phyloP scores from a whole-genome alignment of 1,284 basidiomycete genomes.

The Puccinia polysora region DNA sequence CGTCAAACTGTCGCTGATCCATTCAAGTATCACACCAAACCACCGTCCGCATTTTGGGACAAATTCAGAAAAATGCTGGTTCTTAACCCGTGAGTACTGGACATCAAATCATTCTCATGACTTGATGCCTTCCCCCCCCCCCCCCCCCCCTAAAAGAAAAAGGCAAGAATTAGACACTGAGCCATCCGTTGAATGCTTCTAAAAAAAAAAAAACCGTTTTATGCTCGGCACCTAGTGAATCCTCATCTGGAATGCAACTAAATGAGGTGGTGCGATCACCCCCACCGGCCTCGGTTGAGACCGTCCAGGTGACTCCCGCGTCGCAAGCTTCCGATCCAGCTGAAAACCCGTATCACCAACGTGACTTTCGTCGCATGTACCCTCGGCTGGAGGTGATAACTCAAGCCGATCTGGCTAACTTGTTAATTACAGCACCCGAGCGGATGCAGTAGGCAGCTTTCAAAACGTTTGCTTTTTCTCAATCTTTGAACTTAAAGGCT shows the following conservation, averaged over 20 bases:
- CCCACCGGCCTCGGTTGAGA: slow-evolving; percentile 32
- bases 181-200: neutral
- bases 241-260: slow-evolving; percentile 30
- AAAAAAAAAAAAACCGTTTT: neutral
- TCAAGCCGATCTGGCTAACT: slow-evolving; percentile 25
- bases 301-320: slow-evolving; percentile 40
- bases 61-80: slow-evolving; percentile 32
- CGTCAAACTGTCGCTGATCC: slow-evolving; percentile 41
- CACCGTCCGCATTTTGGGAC: slow-evolving; percentile 34
- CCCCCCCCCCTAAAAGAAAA: too few species aligned
- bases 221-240: slow-evolving; percentile 5
- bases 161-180: too few species aligned
- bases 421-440: slow-evolving; percentile 34
- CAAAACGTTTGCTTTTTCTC: neutral
- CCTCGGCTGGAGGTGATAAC: slow-evolving; percentile 35
- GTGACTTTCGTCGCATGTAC: slow-evolving; percentile 41
- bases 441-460: slow-evolving; percentile 15
- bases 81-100: slow-evolving; percentile 29
- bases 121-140: neutral
- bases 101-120: neutral
- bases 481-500: neutral
- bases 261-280: slow-evolving; percentile 24
- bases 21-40: slow-evolving; percentile 33
- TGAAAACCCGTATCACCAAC: slow-evolving; percentile 36
- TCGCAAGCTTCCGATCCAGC: slow-evolving; percentile 43